These are phyloP conservation scores for Trichoderma simmonsii DNA, from an alignment of 2,329 filamentous ascomycete species.

Conservation along the genomic window DNA sequence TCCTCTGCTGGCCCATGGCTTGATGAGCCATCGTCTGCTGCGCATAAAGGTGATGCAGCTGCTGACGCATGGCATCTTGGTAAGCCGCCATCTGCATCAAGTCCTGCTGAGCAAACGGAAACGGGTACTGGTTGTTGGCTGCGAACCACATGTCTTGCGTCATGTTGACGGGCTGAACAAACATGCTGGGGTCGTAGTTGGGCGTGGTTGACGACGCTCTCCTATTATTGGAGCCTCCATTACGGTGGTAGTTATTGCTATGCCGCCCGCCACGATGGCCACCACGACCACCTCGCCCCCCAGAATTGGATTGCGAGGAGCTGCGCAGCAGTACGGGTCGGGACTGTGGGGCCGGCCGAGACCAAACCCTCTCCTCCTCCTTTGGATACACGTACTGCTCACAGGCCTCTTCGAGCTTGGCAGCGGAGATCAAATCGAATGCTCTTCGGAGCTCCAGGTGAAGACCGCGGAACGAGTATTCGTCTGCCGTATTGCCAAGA, in stretches of 20 bases:
- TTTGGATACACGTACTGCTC: constrained; percentile 85
- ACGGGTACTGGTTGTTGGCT: constrained; percentile 41
- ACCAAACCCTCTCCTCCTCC: constrained; percentile 66
- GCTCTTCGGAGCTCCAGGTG: constrained; percentile 87
- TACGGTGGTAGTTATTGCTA: constrained; percentile 35
- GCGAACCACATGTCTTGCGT: constrained; percentile 52
- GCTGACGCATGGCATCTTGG: constrained; percentile 36
- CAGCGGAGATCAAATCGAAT: constrained; percentile 76
- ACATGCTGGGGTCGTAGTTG: constrained; percentile 50
- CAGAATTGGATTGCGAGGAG: constrained; percentile 55
- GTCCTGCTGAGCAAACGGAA: constrained; percentile 41
- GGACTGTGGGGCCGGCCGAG: constrained; percentile 53
- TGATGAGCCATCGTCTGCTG: constrained; percentile 37
- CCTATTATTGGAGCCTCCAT: constrained; percentile 45
- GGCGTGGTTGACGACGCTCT: constrained; percentile 52
- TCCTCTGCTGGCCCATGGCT: constrained; percentile 33
- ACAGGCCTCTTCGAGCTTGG: constrained; percentile 78
- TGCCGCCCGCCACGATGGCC: constrained; percentile 50
- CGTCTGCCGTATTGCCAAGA: constrained; percentile 92
- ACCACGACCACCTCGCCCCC: constrained; percentile 47
- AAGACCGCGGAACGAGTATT: constrained; percentile 87
- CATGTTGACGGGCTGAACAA: constrained; percentile 43
- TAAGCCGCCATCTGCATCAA: constrained; percentile 43
- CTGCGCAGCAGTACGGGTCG: constrained; percentile 58
- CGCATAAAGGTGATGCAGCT: constrained; percentile 34